Evolutionary conservation across 371 early-diverging fungal species (phyloP), one percentile per base, ranked within the genome.

Genomic region (Phascolomyces articulosus): DNA sequence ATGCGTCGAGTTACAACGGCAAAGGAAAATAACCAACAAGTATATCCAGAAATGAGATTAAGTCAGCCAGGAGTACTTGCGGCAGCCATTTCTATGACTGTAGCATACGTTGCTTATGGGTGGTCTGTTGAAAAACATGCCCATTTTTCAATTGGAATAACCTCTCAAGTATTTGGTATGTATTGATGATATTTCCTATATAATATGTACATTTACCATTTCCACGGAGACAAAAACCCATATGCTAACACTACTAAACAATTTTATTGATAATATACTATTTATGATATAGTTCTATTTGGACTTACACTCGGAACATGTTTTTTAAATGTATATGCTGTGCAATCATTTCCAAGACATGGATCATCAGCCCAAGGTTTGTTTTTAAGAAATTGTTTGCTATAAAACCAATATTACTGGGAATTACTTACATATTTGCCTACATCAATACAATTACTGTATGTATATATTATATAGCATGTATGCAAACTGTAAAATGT

Each of bases 51-150:
- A 48, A 68, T 77, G 74, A 68, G 82, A 18, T 26, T 82, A 23
- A 70, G 74, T 49, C 27, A 40, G 20, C 49, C 58, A 13, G 11
- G 64, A 15, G 68, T 73, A 21, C 67, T 64, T 55, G 44, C 34
- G 8, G 53, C 67, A 4, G 58, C 71, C 20, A 18, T 66, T 18
- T 27, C 77, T 10, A 67, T 73, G 20, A 6, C 65, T 2, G 10
- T 48, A 10, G 28, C 69, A 9, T 73, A 70, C 16, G 41, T 66
- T 23, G 72, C 66, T 10, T 81, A 73, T 64, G 82, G 82, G 0
- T 81, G 82, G 82, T 72, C 73, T 55, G 15, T 78, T 15, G 57
- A 78, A 57, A 61, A 71, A 38, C 60, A 81, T 41, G 71, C 76
- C 6, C 77, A 76, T 64, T 78, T 64, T 62, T 78, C 74, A 4